phyloP scores from a whole-genome alignment of 1,284 basidiomycete species.

The Xanthoconium separans region DNA sequence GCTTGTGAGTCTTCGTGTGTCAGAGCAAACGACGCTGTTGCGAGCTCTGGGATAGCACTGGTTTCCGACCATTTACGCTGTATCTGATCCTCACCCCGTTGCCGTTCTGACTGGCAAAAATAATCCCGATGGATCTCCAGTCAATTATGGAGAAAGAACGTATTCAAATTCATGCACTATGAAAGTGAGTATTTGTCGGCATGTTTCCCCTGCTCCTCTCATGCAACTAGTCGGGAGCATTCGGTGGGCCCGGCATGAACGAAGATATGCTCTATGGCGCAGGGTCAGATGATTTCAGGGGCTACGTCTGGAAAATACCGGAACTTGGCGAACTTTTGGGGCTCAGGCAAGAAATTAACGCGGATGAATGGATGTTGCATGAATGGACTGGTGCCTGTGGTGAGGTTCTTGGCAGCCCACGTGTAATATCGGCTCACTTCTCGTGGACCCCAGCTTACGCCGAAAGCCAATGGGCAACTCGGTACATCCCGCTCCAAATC shows the following conservation, averaged over 20 bases:
- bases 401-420: constrained; percentile 24
- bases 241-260: constrained; percentile 58
- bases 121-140: constrained; percentile 50
- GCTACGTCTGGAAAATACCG: constrained; percentile 78
- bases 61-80: constrained; percentile 64
- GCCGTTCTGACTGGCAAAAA: constrained; percentile 62
- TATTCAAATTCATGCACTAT: constrained; percentile 77
- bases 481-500: constrained; percentile 56
- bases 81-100: constrained; percentile 64
- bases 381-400: constrained; percentile 39
- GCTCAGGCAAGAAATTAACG: constrained; percentile 41
- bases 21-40: not conserved
- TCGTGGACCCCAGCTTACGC: constrained; percentile 45
- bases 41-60: constrained; percentile 46
- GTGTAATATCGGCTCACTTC: constrained; percentile 8
- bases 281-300: constrained; percentile 80
- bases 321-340: constrained; percentile 42
- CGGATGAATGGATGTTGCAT: constrained; percentile 43
- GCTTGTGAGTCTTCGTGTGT: constrained; percentile 44
- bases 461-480: constrained; percentile 32
- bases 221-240: constrained; percentile 63
- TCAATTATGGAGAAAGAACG: constrained; percentile 44
- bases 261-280: constrained; percentile 60
- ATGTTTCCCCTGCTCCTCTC: not conserved
- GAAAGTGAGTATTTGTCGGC: constrained; percentile 47